These are phyloP conservation scores for Penicillium sclerotiorum DNA, from an alignment of 2,329 filamentous ascomycete genomes.

Conservation along the genomic window DNA sequence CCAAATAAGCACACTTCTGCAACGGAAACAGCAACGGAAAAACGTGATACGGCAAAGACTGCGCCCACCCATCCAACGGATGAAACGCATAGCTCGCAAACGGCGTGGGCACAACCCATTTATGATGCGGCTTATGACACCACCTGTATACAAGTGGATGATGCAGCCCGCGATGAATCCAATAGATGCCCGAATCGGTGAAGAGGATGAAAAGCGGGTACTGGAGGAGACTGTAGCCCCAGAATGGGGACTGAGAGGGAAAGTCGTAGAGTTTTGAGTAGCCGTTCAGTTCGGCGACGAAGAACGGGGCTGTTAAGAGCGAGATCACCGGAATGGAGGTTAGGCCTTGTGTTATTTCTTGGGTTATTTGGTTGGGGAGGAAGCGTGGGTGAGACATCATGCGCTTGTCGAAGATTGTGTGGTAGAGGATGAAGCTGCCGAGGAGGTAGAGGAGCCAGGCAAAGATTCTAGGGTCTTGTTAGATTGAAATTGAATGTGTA, in stretches of 20 bases:
- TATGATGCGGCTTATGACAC: constrained; percentile 96
- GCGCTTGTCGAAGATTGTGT: constrained; percentile 87
- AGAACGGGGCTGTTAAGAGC: constrained; percentile 75
- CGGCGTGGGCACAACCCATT: constrained; percentile 97
- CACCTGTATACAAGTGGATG: constrained; percentile 78
- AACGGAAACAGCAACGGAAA: constrained; percentile 91
- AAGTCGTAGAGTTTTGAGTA: constrained; percentile 84
- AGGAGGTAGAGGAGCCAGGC: constrained; percentile 80
- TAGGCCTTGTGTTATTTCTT: constrained; percentile 80
- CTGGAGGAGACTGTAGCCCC: constrained; percentile 76
- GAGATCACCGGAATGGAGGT: constrained; percentile 78
- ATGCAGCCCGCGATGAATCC: constrained; percentile 83
- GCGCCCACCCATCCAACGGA: constrained; percentile 84
- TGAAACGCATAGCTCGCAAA: constrained; percentile 93
- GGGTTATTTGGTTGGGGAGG: constrained; percentile 84
- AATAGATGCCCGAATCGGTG: constrained; percentile 87
- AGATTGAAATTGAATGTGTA: no score
- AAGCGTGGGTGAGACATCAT: constrained; percentile 88
- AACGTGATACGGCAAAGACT: constrained; percentile 87
- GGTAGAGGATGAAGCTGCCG: constrained; percentile 78
- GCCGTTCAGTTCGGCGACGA: constrained; percentile 80
- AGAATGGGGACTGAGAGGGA: constrained; percentile 69
- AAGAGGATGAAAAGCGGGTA: constrained; percentile 86
- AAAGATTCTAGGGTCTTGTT: constrained; percentile 67
- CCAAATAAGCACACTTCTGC: constrained; percentile 84